These are phyloP conservation scores for Hypomontagnella monticulosa DNA, from an alignment of 495 filamentous ascomycete genomes.

Conservation along the genomic window DNA sequence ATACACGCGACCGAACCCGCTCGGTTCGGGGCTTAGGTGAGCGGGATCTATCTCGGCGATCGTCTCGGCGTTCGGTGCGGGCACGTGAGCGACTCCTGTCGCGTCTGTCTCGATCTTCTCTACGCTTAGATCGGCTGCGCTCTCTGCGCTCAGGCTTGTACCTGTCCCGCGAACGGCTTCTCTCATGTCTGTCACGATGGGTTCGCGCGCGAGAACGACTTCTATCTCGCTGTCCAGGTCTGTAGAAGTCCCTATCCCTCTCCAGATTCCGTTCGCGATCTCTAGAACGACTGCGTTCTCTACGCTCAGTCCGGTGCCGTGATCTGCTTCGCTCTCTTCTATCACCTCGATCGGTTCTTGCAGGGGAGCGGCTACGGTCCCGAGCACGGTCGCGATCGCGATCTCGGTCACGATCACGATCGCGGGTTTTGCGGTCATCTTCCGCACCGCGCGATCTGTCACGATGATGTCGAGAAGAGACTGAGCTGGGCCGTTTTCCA, in stretches of 20 bases:
- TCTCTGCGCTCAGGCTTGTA: constrained; percentile 51
- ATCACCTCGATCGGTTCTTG: constrained; percentile 30
- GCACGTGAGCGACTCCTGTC: constrained; percentile 43
- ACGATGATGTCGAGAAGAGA: constrained; percentile 41
- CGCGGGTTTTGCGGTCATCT: constrained; percentile 25
- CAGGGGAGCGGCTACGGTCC: constrained; percentile 40
- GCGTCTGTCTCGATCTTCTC: constrained; percentile 42
- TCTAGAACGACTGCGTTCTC: constrained; percentile 47
- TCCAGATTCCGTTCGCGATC: constrained; percentile 46
- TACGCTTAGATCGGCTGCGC: constrained; percentile 51
- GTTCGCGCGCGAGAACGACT: constrained; percentile 44
- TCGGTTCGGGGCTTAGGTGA: constrained; percentile 46
- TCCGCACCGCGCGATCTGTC: constrained; percentile 17
- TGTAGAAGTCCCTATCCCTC: constrained; percentile 46
- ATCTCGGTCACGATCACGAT: constrained; percentile 32
- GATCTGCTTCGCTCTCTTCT: constrained; percentile 42
- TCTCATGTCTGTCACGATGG: constrained; percentile 39
- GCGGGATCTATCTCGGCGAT: constrained; percentile 46
- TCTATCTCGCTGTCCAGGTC: constrained; percentile 46
- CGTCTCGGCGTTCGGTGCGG: constrained; percentile 35
- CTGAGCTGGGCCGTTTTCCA: constrained; percentile 49
- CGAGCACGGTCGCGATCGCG: constrained; percentile 42
- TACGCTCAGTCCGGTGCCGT: constrained; percentile 37
- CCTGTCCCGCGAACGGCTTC: constrained; percentile 44
- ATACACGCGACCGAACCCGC: constrained; percentile 40